Evolutionary conservation across 1,284 basidiomycete genomes (phyloP).

Genomic region (Clitocybe nebularis): DNA sequence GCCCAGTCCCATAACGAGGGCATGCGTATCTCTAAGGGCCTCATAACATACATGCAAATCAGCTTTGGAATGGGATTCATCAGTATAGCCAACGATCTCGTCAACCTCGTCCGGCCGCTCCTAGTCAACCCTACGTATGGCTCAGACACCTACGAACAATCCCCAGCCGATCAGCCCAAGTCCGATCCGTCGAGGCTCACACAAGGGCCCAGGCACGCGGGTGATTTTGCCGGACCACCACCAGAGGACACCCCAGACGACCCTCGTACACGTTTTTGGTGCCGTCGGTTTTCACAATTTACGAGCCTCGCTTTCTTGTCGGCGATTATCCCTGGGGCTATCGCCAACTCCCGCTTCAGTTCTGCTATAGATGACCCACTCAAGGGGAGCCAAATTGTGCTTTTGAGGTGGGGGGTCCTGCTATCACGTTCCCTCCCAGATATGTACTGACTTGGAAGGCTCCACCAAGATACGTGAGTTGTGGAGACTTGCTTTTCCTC

Average conservation of each 20-base stretch:
- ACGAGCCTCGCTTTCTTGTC: constrained; percentile 22
- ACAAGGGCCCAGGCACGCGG: constrained; percentile 11
- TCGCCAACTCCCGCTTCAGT: constrained; percentile 15
- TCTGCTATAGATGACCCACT: not conserved
- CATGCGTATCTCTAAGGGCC: constrained; percentile 19
- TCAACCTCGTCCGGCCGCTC: constrained; percentile 26
- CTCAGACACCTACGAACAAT: constrained; percentile 23
- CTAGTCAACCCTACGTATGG: constrained; percentile 30
- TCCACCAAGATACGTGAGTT: constrained; percentile 23
- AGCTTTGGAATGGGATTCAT: constrained; percentile 28
- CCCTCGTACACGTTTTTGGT: constrained; percentile 17
- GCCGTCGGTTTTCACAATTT: constrained; percentile 19
- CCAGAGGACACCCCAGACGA: constrained; percentile 17
- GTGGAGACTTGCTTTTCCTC: constrained; percentile 20
- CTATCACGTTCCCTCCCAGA: not conserved
- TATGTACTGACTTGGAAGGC: not conserved
- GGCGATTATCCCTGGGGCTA: constrained; percentile 21
- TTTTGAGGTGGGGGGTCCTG: constrained; percentile 8
- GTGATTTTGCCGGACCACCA: constrained; percentile 5
- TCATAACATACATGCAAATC: constrained; percentile 27
- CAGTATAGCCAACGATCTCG: constrained; percentile 25
- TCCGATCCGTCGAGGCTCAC: not conserved
- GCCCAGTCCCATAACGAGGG: constrained; percentile 19
- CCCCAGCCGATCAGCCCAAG: constrained; percentile 11
- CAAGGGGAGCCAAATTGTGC: constrained; percentile 4